Evolutionary conservation across 805 yeast genomes (phyloP).

Genomic region (Metschnikowia corniflorae): DNA sequence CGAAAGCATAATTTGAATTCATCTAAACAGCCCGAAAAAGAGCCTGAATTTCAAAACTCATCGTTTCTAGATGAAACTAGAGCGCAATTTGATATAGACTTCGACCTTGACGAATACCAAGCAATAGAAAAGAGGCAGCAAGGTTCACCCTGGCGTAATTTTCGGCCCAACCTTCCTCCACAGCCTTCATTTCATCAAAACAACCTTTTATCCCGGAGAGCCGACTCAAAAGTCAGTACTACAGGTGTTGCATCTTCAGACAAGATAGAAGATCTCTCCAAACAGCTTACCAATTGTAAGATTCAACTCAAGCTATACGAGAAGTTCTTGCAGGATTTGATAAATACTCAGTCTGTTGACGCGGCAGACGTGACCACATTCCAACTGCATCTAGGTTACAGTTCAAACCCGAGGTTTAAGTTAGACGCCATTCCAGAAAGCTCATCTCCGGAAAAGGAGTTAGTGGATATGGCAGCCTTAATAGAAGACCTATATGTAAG

Average conservation of each 20-base stretch:
- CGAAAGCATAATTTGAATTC: too few species aligned
- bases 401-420: constrained; percentile 8
- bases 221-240: constrained; percentile 7
- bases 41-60: constrained; percentile 12
- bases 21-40: constrained; percentile 4
- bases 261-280: constrained; percentile 17
- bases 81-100: constrained; percentile 18
- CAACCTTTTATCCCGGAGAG: constrained; percentile 7
- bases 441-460: constrained; percentile 20
- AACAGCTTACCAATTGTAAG: constrained; percentile 32
- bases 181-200: constrained; percentile 10
- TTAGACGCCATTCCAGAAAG: constrained; percentile 13
- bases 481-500: constrained; percentile 38
- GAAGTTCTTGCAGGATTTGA: constrained; percentile 36
- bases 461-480: constrained; percentile 33
- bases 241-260: constrained; percentile 9
- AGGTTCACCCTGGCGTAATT: constrained; percentile 11
- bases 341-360: constrained; percentile 21
- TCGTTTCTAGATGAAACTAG: constrained; percentile 17
- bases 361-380: constrained; percentile 21
- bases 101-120: constrained; percentile 16
- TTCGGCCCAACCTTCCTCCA: constrained; percentile 11
- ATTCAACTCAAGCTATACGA: constrained; percentile 39
- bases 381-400: constrained; percentile 19
- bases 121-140: constrained; percentile 4